A percentile compares a stretch with the other conserved stretches of the same genome.
These are phyloP conservation scores for Raphanus hybrid DNA, from an alignment of 441 rosid species.

Conservation along the genomic window DNA sequence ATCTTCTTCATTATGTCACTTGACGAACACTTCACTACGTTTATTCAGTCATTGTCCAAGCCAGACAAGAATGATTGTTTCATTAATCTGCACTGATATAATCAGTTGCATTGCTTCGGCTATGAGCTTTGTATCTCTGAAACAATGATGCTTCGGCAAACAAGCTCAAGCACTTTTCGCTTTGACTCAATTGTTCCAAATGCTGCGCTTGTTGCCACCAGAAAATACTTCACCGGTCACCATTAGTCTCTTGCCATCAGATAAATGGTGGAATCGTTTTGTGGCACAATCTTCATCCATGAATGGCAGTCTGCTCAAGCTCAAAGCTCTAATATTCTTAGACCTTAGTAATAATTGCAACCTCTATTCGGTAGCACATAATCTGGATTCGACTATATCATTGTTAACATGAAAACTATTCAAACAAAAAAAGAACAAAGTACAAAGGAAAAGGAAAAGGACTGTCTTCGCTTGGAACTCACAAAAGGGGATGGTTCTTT, in stretches of 20 bases:
- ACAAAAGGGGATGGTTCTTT: neutral
- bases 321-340: conserved; percentile 53
- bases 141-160: conserved; percentile 64
- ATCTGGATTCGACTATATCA: neutral
- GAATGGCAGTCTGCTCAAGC: conserved; percentile 50
- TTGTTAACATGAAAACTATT: neutral
- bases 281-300: conserved; percentile 53
- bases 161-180: neutral
- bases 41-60: neutral
- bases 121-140: conserved; percentile 69
- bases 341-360: conserved; percentile 41
- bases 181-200: conserved; percentile 7
- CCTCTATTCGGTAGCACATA: neutral
- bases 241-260: conserved; percentile 45
- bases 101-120: conserved; percentile 55
- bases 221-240: conserved; percentile 20
- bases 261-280: conserved; percentile 49
- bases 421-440: neutral
- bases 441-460: neutral
- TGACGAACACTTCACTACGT: neutral
- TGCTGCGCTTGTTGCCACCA: neutral
- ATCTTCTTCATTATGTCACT: conserved; percentile 2
- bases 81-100: neutral
- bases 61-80: neutral
- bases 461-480: too few relatives aligned